Conservation (phyloP, 805 yeast species). For the Clavispora fructus region DNA sequence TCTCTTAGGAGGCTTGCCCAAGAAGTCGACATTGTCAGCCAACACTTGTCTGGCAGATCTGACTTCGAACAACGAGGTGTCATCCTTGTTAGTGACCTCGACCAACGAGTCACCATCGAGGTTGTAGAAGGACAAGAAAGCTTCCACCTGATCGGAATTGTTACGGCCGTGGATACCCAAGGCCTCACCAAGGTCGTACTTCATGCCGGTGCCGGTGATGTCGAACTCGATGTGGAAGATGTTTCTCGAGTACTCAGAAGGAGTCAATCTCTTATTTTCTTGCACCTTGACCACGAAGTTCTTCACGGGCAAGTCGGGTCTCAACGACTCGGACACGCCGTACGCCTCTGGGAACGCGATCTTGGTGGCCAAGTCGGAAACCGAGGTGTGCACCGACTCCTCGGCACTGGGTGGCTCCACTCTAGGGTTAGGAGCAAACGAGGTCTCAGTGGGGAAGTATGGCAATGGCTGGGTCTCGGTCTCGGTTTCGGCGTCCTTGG, state of each 20-base stretch:
- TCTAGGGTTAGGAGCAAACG: conserved; percentile 63
- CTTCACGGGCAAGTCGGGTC: conserved; percentile 86
- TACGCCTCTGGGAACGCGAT: conserved; percentile 81
- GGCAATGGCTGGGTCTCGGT: conserved; percentile 31
- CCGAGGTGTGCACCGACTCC: conserved; percentile 29
- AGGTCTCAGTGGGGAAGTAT: conserved; percentile 54
- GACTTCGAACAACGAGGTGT: conserved; percentile 52
- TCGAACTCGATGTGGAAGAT: conserved; percentile 97
- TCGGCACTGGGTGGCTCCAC: conserved; percentile 22
- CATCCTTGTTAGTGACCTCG: conserved; percentile 66
- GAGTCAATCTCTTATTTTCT: conserved; percentile 89
- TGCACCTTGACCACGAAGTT: conserved; percentile 86
- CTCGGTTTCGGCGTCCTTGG: conserved; percentile 20
- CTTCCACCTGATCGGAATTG: conserved; percentile 54
- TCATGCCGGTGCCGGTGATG: conserved; percentile 82
- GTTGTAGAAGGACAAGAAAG: conserved; percentile 68
- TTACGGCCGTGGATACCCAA: conserved; percentile 93
- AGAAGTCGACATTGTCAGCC: conserved; percentile 74
- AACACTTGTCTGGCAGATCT: conserved; percentile 81
- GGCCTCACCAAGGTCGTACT: conserved; percentile 93
- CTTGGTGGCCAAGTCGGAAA: conserved; percentile 56
- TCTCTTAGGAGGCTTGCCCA: conserved; percentile 94
- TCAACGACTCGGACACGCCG: conserved; percentile 48
- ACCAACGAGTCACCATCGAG: conserved; percentile 64
- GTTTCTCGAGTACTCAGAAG: conserved; percentile 82